Percentiles rank a stretch among this genome's conserved stretches.
Evolutionary conservation across 176 grass and related monocot species (phyloP).

Genomic region (Triticum urartu): DNA sequence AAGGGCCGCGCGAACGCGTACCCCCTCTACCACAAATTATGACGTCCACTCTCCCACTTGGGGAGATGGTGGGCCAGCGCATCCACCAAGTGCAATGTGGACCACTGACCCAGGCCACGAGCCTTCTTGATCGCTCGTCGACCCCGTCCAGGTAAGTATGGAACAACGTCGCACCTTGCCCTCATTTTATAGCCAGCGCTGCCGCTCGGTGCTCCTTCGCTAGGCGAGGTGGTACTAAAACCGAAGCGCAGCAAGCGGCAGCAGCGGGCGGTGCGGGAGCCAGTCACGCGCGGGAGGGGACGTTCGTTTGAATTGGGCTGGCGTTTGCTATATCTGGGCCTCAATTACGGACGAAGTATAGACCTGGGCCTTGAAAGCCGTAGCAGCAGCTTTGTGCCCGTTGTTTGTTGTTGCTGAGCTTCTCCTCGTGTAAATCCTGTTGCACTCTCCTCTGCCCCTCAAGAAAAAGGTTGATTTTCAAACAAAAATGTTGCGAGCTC

Average conservation of each 20-base stretch:
- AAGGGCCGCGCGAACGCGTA: slow-evolving; percentile 62
- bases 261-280: too few species aligned
- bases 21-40: slow-evolving; percentile 53
- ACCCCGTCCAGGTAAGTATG: slow-evolving; percentile 52
- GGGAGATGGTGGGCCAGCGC: slow-evolving; percentile 57
- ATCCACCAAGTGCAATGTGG: slow-evolving; percentile 33
- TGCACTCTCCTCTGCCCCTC: too few species aligned
- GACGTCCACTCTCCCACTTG: slow-evolving; percentile 54
- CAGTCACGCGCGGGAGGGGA: too few species aligned
- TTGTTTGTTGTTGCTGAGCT: neutral
- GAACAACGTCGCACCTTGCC: neutral
- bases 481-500: too few species aligned
- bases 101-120: slow-evolving; percentile 40
- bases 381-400: too few species aligned
- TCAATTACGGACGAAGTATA: neutral
- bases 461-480: too few species aligned
- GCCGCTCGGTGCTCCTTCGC: neutral
- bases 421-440: neutral
- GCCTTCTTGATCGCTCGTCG: slow-evolving; percentile 23
- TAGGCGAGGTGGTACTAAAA: neutral
- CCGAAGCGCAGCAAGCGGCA: neutral
- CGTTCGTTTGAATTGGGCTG: neutral
- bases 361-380: neutral
- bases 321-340: neutral
- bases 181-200: accelerated